Conservation (phyloP, 139 green algal species). For the Ostreobium quekettii region DNA sequence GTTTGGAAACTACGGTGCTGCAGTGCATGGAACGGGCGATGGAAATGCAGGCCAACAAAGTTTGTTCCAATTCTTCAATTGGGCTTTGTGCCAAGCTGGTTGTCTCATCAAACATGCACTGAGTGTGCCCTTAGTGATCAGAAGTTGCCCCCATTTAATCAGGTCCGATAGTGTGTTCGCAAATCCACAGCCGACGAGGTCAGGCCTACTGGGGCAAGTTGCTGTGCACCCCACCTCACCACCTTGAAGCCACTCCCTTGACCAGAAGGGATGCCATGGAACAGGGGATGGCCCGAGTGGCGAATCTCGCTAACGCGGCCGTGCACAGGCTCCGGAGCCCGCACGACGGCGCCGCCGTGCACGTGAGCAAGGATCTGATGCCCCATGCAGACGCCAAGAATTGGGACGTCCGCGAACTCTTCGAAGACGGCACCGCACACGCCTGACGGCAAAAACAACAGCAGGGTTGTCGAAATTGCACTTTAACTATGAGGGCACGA, state of each 20-base stretch:
- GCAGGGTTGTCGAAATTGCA: too few relatives aligned
- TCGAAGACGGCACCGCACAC: slow-evolving; percentile 61
- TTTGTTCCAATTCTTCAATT: too few relatives aligned
- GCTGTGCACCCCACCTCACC: slow-evolving; percentile 33
- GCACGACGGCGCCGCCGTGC: slow-evolving; percentile 55
- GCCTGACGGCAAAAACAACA: too few relatives aligned
- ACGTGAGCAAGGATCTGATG: slow-evolving; percentile 81
- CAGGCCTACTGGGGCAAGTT: not conserved
- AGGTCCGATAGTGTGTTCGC: not conserved
- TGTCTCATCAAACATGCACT: too few relatives aligned
- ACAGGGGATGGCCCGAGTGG: slow-evolving; percentile 70
- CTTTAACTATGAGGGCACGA: too few relatives aligned
- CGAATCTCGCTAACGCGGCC: slow-evolving; percentile 66
- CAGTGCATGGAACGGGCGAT: not conserved
- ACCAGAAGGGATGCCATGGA: slow-evolving; percentile 68
- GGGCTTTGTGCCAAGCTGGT: too few relatives aligned
- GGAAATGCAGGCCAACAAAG: not conserved
- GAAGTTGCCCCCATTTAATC: not conserved
- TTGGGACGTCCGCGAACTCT: slow-evolving; percentile 46
- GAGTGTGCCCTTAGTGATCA: too few relatives aligned
- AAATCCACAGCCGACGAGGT: not conserved
- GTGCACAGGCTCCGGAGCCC: slow-evolving; percentile 81
- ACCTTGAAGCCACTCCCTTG: slow-evolving; percentile 37
- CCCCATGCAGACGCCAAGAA: slow-evolving; percentile 94
- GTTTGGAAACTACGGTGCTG: not conserved